Evolutionary conservation across 768 basidiomycete genomes (phyloP), one percentile per base, ranked within the genome.

Genomic region (Termitomyces sp.): DNA sequence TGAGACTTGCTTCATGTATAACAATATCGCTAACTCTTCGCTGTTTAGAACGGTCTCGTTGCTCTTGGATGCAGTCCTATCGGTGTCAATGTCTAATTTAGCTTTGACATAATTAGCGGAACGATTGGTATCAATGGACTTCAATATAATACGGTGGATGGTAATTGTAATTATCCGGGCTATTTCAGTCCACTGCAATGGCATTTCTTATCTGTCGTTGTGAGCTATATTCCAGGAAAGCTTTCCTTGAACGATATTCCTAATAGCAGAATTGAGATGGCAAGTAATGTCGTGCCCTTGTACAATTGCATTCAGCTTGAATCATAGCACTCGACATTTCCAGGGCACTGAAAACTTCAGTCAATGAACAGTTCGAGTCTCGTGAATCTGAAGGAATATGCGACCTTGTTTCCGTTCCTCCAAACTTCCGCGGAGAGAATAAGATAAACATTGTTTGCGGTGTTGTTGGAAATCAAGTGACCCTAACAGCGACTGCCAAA

Each of bases 11-110:
- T n/a, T 57, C 3, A n/a, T 3, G 1, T 22, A n/a, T 24, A 7
- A 29, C 22, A 44, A 41, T 50, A 10, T 44, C 1, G 4, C 39
- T 47, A 2, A 26, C 48, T 41, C 2, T 37, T 28, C 12, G 2
- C 4, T 39, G 20, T 58, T 16, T 24, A 58, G 57, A 53, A 58
- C 16, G 57, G 57, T 51, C 34, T 58, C 41, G 45, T 58, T 22
- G 45, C 51, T 12, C n/a, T 58, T 37, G 57, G 57, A 26, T 58
- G 57, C 45, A 48, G 45, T 47, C 57, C 57, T 42, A 53, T 58
- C 16, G 33, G 52, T 31, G 18, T 26, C 13, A 28, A 26, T 26
- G 10, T 37, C 18, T 51, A 37, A n/a, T 37, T 8, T 16, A 9
- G 16, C 28, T 48, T n/a, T 15, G 7, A 4, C 33, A 6, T 22